Conservation (phyloP, 257 asterid species). For the Solanum sejunctum region DNA sequence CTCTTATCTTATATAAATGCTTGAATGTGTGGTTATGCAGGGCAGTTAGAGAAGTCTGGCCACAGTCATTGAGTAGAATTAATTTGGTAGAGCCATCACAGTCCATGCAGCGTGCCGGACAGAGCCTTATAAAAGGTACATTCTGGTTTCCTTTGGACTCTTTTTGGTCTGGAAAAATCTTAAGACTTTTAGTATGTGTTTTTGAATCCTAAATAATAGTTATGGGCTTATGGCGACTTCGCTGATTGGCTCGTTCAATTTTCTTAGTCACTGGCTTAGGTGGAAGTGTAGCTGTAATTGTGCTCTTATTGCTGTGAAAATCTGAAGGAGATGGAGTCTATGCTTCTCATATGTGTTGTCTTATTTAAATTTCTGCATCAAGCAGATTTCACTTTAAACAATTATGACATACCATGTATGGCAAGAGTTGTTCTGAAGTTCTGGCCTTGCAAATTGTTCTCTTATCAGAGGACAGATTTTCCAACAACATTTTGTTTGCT, state of each 20-base stretch:
- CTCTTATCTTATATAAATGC: background rate
- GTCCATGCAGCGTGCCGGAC: slow-evolving; percentile 95
- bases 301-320: background rate
- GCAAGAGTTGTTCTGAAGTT: background rate
- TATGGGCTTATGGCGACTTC: background rate
- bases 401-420: background rate
- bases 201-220: background rate
- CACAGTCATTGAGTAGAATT: slow-evolving; percentile 49
- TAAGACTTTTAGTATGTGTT: background rate
- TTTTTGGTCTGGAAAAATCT: background rate
- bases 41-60: slow-evolving; percentile 97
- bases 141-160: background rate
- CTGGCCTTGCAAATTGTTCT: background rate
- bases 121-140: slow-evolving; percentile 60
- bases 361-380: background rate
- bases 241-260: background rate
- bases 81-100: slow-evolving; percentile 98
- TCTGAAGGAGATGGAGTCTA: background rate
- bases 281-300: background rate
- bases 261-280: background rate
- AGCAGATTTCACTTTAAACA: background rate
- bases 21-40: slow-evolving; percentile 20
- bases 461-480: background rate
- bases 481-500: background rate
- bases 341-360: background rate